Evolutionary conservation across 176 grass and related monocot species (phyloP), one percentile per base, ranked within the genome.

Genomic region (Phoenix dactylifera): DNA sequence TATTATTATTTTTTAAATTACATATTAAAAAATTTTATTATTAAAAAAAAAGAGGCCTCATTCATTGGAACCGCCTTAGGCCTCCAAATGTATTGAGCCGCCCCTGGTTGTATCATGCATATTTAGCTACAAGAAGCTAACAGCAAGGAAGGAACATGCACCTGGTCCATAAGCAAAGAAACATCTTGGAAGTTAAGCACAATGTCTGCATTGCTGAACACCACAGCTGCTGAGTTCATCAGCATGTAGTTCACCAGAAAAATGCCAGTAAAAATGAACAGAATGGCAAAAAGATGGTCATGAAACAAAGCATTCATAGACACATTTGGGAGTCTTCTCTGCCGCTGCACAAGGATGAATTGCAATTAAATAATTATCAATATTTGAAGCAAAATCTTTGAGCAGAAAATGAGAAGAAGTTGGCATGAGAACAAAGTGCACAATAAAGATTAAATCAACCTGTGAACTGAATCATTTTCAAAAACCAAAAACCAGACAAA

Each of bases 131-230:
- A 61, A 30, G 16, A 62, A 63, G 24, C 15, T 48, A 73, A 44
- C 6, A 24, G 20, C 48, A 44, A 73, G 87, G 24, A 62, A 51
- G 19, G 15, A 23, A 28, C 29, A 20, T 52, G 57, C 60, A 98
- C 88, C 84, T 93, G 94, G 77, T 98, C 89, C 88, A 98, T 92
- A 59, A 98, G 68, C 76, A 92, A 72, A 65, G 88, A 87, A 75
- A 85, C 81, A 76, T 98, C 94, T 76, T 98, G 82, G 72, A 89
- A 92, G 22, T 74, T 86, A 29, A 89, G 57, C 9, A 89, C 80
- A 70, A 92, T 75, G 50, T 77, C 79, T 66, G 82, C 66, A 79
- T 81, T 88, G 67, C 76, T 80, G 20, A 85, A 86, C 71, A 88
- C 82, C 75, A 77, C 78, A 59, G 94, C 94, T 55, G 85, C 88